These are phyloP conservation scores for Pisolithus microcarpus DNA, from an alignment of 768 basidiomycete species.

Conservation along the genomic window DNA sequence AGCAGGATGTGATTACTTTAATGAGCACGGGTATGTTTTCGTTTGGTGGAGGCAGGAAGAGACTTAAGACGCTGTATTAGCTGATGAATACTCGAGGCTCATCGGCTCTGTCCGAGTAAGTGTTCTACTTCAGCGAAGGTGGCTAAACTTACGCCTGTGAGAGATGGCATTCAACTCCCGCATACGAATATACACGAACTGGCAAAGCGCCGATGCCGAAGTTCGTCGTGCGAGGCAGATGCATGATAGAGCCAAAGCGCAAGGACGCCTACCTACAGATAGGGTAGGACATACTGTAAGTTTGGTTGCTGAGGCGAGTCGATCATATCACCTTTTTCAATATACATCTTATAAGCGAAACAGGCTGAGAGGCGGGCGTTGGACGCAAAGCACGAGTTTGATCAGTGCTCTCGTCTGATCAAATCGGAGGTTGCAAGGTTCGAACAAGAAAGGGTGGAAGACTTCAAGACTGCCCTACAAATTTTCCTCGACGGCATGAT, in stretches of 20 bases:
- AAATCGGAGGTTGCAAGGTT: slow-evolving; percentile 88
- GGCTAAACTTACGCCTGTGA: background rate
- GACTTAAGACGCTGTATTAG: slow-evolving; percentile 24
- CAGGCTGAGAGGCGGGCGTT: slow-evolving; percentile 81
- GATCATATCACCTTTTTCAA: background rate
- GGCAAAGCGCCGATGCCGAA: slow-evolving; percentile 77
- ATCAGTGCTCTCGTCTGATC: slow-evolving; percentile 78
- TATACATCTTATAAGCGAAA: no score
- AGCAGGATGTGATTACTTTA: slow-evolving; percentile 75
- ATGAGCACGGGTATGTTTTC: slow-evolving; percentile 57
- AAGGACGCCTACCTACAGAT: slow-evolving; percentile 67
- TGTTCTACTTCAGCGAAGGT: slow-evolving; percentile 4
- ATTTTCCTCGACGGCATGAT: slow-evolving; percentile 86
- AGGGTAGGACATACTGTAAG: slow-evolving; percentile 65
- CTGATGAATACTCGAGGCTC: slow-evolving; percentile 90
- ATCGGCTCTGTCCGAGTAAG: slow-evolving; percentile 80
- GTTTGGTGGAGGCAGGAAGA: background rate
- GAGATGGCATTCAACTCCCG: slow-evolving; percentile 87
- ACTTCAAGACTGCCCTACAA: slow-evolving; percentile 83
- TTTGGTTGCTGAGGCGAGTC: slow-evolving; percentile 71
- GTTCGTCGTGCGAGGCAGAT: slow-evolving; percentile 61
- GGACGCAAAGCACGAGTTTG: slow-evolving; percentile 84
- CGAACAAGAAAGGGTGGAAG: slow-evolving; percentile 87
- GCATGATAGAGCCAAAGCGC: slow-evolving; percentile 77
- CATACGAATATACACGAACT: slow-evolving; percentile 71